Evolutionary conservation across 768 basidiomycete species (phyloP), one percentile per base, ranked within the genome.

Genomic region (Favolaschia claudopus): DNA sequence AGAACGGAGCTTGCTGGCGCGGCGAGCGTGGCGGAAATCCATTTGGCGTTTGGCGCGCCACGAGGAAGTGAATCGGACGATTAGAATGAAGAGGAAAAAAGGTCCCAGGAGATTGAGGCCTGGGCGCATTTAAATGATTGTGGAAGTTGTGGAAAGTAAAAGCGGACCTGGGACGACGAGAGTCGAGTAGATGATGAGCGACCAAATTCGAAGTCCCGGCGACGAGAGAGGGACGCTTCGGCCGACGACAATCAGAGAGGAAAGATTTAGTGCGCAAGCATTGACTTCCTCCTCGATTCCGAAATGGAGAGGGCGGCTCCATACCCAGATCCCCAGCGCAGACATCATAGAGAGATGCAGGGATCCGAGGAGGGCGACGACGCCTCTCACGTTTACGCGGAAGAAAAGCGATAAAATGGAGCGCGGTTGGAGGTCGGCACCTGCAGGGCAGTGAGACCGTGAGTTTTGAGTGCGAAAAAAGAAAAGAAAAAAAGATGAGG

Each of bases 321-420:
- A 55, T 28, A 55, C 28, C 54, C 54, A 55, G 13, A 55, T 15
- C 19, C 54, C 54, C 14, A 55, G 19, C 2, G 45, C 54, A 7
- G 54, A 55, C 54, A 55, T 55, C 20, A 55, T 14, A 20, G 54
- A 29, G 10, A 55, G 54, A 17, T 55, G 54, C 7, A 55, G 34
- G 22, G 54, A 55, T 12, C 54, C 54, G 9, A 55, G 54, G 37
- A 55, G 14, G 1, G 45, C 44, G 27, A 55, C 27, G 4, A 19
- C 8, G 1, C 54, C 54, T 9, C 29, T 55, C 14, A 55, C 20
- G 20, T 55, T 29, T 7, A 55, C 36, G 29, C 37, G 7, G 17
- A 55, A 55, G n/a, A 47, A 46, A 31, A 45, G 36, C 2, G 14
- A 9, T 5, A 55, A 33, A 17, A 55, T n/a, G 6, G 54, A 15